Evolutionary conservation across 148 eudicot genomes (phyloP).

Genomic region (Amaranthus palmeri): DNA sequence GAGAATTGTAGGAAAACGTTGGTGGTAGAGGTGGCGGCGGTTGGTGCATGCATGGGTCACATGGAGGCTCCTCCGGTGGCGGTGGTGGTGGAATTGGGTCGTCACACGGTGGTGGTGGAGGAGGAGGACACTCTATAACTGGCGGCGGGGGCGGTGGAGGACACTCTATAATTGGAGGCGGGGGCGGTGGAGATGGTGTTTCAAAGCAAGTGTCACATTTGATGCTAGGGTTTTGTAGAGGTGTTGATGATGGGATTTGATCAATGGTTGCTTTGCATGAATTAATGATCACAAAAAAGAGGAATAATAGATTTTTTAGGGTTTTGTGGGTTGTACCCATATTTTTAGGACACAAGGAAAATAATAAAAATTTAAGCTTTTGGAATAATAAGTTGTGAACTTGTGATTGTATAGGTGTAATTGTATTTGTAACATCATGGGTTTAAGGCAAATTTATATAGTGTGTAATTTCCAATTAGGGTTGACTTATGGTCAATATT

Average conservation of each 20-base stretch:
- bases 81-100: conserved; percentile 34
- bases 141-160: conserved; percentile 44
- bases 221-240: conserved; percentile 31
- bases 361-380: background rate
- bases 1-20: conserved; percentile 29
- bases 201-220: conserved; percentile 44
- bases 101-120: conserved; percentile 25
- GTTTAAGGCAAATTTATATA: background rate
- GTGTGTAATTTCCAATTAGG: background rate
- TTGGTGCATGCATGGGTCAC: conserved; percentile 25
- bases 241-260: background rate
- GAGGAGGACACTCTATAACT: conserved; percentile 25
- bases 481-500: background rate
- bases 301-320: background rate
- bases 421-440: background rate
- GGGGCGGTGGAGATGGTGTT: conserved; percentile 25
- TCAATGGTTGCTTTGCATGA: conserved; percentile 14
- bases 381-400: background rate
- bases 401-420: background rate
- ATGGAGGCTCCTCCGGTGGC: conserved; percentile 30
- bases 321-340: background rate
- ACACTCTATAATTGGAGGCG: conserved; percentile 20
- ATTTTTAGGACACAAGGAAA: background rate
- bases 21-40: conserved; percentile 41
- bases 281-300: conserved; percentile 19